Evolutionary conservation across 139 green algal species (phyloP), one percentile per base, ranked within the genome.

Genomic region (Edaphochlamys debaryana): DNA sequence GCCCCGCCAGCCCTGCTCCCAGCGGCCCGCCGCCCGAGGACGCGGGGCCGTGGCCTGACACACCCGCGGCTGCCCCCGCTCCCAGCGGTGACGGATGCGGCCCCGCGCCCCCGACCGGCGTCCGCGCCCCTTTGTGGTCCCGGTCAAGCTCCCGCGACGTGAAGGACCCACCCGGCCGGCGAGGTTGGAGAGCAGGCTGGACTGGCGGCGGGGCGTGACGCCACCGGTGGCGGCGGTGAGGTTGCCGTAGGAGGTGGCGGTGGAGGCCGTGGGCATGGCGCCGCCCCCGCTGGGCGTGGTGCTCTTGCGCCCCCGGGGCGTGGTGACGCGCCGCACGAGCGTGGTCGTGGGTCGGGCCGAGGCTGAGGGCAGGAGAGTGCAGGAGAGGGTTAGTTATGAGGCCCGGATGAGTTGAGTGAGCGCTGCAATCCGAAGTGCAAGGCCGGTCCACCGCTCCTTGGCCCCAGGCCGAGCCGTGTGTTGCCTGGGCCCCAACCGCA

Each of bases 151-250:
- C 56, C 3, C 56, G 38, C 40, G 22, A 34, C 30, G 76, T 25
- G 66, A 84, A 69, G 19, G 78, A 76, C 8, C 66, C 5, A 84
- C 36, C 5, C 78, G 78, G 7, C 78, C 66, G 11, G 48, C 48
- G 22, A 84, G 45, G 66, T 60, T 68, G 3, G 77, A 40, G 9
- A 83, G 34, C 4, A 74, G 17, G 25, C n/a, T 67, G 2, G 74
- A 81, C 58, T 71, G 40, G 29, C 74, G 29, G 34, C 74, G 74
- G 20, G 74, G 74, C n/a, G 74, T 81, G 8, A 81, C 74, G 30
- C 74, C 62, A 9, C 74, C 74, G 54, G 42, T n/a, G 42, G 50
- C 30, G 40, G 4, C 20, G 11, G 23, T 42, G 27, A 8, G 4
- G 58, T 41, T 60, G 25, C 0, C 19, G 56, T 30, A 41, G 40